These are phyloP conservation scores for Cyclaneusma minus DNA, from an alignment of 2,329 filamentous ascomycete species.

Conservation along the genomic window DNA sequence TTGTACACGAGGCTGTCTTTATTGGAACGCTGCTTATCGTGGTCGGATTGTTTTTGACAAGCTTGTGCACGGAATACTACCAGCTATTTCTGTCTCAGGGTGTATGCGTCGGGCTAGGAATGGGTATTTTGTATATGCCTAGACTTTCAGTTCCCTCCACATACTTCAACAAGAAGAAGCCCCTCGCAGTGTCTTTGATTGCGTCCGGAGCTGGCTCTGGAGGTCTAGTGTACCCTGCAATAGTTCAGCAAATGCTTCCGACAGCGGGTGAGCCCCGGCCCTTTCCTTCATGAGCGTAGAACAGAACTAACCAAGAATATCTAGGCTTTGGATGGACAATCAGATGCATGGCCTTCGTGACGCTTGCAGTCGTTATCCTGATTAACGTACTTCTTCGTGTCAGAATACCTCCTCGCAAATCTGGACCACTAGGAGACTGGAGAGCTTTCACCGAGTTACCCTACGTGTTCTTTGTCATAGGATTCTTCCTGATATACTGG, in stretches of 20 bases:
- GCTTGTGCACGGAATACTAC: conserved; percentile 24
- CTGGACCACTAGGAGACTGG: conserved; percentile 23
- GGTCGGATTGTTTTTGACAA: conserved; percentile 29
- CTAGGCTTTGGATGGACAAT: conserved; percentile 10
- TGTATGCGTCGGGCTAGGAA: conserved; percentile 28
- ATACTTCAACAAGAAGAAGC: conserved; percentile 14
- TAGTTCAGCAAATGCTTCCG: conserved; percentile 23
- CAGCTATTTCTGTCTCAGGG: conserved; percentile 29
- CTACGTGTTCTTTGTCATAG: conserved; percentile 25
- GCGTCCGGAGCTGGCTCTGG: conserved; percentile 21
- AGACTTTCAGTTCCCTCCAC: conserved; percentile 36
- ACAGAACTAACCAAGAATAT: too few species aligned
- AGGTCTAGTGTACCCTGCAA: conserved; percentile 27
- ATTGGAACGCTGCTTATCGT: conserved; percentile 25
- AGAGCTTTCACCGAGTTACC: conserved; percentile 24
- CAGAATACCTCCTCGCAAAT: not conserved
- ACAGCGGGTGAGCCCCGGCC: too few species aligned
- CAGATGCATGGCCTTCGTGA: not conserved
- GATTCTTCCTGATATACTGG: conserved; percentile 23
- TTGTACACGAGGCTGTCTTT: conserved; percentile 24
- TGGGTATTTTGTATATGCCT: conserved; percentile 24
- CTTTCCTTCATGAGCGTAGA: too few species aligned
- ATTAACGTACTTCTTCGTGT: not conserved
- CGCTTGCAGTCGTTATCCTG: not conserved
- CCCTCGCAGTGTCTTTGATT: conserved; percentile 20